phyloP scores from a whole-genome alignment of 2,329 filamentous ascomycete genomes.

The Neopestalotiopsis clavispora region DNA sequence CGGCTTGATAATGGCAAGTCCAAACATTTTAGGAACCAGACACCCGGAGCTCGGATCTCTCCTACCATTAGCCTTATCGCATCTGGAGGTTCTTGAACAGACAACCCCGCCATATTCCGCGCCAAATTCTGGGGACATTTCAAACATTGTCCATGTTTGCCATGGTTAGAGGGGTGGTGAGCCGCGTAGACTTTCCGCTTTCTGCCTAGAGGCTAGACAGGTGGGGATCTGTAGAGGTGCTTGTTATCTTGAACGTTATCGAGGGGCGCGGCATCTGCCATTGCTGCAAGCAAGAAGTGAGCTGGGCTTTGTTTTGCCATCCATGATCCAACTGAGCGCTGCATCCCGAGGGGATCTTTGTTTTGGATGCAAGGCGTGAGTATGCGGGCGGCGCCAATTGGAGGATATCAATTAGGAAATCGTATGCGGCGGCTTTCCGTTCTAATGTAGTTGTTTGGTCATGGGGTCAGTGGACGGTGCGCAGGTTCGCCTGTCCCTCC shows the following conservation, averaged over 20 bases:
- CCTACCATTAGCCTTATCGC: conserved; percentile 15
- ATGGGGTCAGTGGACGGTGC: neutral
- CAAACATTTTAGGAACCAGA: neutral
- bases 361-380: neutral
- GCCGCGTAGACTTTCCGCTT: conserved; percentile 15
- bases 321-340: neutral
- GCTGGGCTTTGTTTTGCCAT: neutral
- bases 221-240: neutral
- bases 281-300: neutral
- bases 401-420: conserved; percentile 5
- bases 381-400: neutral
- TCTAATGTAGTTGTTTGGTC: neutral
- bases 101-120: neutral
- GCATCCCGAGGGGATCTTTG: neutral
- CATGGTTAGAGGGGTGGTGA: neutral
- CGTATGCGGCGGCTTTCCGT: neutral
- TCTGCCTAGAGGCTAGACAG: neutral
- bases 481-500: neutral
- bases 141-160: too few relatives aligned
- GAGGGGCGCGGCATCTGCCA: neutral
- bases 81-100: neutral
- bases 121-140: too few relatives aligned
- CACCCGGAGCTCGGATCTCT: conserved; percentile 3
- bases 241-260: neutral
- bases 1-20: neutral